A percentile compares a stretch with the other conserved stretches of the same genome.
These are phyloP conservation scores for Entoloma clypeatum DNA, from an alignment of 1,284 basidiomycete species.

Conservation along the genomic window DNA sequence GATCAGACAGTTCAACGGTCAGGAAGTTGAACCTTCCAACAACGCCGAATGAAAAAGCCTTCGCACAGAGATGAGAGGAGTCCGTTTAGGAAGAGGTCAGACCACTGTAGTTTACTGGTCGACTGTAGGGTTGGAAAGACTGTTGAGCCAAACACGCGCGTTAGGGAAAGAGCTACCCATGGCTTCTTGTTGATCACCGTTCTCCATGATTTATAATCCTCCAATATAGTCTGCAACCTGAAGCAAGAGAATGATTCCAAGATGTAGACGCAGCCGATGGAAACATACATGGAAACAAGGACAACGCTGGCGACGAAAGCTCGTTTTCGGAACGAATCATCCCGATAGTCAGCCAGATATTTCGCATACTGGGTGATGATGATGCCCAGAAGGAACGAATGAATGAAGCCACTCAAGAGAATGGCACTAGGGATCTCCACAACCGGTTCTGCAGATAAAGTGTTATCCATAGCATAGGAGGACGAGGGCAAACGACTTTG, in stretches of 20 bases:
- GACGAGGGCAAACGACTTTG: background rate
- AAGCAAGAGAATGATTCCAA: background rate
- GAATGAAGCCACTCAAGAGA: slow-evolving; percentile 39
- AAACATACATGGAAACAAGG: slow-evolving; percentile 40
- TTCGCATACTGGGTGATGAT: slow-evolving; percentile 43
- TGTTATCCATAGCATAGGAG: slow-evolving; percentile 21
- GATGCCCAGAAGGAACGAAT: slow-evolving; percentile 44
- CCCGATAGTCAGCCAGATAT: slow-evolving; percentile 40
- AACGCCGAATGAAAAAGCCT: slow-evolving; percentile 43
- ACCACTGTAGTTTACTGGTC: slow-evolving; percentile 36
- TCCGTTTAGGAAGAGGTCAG: slow-evolving; percentile 45
- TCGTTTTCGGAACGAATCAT: slow-evolving; percentile 41
- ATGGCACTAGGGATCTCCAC: slow-evolving; percentile 33
- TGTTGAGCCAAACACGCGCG: background rate
- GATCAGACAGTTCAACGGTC: background rate
- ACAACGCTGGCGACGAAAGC: slow-evolving; percentile 39
- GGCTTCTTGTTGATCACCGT: slow-evolving; percentile 32
- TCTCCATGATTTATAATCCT: slow-evolving; percentile 47
- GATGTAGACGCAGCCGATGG: background rate
- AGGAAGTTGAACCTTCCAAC: slow-evolving; percentile 43
- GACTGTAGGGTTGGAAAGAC: slow-evolving; percentile 26
- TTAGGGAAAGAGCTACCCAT: slow-evolving; percentile 36
- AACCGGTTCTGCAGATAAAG: slow-evolving; percentile 22
- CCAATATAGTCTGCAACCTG: slow-evolving; percentile 45
- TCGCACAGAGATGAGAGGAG: slow-evolving; percentile 44